Evolutionary conservation across 257 asterid genomes (phyloP).

Genomic region (Solanum virginianum): DNA sequence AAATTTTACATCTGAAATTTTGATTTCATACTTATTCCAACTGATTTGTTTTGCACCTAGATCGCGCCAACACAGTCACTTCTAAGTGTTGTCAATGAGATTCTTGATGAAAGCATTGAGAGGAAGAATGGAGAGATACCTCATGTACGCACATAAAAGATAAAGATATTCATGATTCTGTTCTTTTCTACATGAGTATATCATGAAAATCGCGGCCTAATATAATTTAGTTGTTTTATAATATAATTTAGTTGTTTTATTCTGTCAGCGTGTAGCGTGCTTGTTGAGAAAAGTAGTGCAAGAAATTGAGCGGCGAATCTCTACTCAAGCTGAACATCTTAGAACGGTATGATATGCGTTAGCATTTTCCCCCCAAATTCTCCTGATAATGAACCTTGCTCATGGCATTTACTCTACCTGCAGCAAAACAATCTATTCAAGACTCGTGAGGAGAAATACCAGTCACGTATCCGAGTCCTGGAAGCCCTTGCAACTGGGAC

Average conservation of each 20-base stretch:
- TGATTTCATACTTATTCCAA: neutral
- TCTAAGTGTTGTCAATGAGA: slow-evolving; percentile 62
- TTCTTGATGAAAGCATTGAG: slow-evolving; percentile 79
- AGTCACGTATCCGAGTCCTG: slow-evolving; percentile 78
- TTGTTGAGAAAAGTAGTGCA: slow-evolving; percentile 80
- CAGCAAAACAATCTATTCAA: slow-evolving; percentile 86
- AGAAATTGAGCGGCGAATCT: slow-evolving; percentile 86
- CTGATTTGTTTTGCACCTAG: slow-evolving; percentile 27
- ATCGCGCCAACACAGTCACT: slow-evolving; percentile 96
- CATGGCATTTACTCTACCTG: neutral
- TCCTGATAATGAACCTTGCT: neutral
- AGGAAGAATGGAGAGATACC: slow-evolving; percentile 82
- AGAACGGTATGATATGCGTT: slow-evolving; percentile 36
- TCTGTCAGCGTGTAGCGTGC: slow-evolving; percentile 72
- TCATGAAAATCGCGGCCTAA: neutral
- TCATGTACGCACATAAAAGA: slow-evolving; percentile 35
- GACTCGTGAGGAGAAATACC: slow-evolving; percentile 92
- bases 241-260: slow-evolving; percentile 1
- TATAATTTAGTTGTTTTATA: neutral
- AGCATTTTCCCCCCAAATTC: neutral
- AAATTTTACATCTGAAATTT: neutral
- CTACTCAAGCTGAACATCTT: slow-evolving; percentile 85
- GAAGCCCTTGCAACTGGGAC: slow-evolving; percentile 86
- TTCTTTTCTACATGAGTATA: neutral
- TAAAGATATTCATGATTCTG: neutral